Evolutionary conservation across 2,329 filamentous ascomycete species (phyloP), one percentile per base, ranked within the genome.

Genomic region (Periconia digitata): DNA sequence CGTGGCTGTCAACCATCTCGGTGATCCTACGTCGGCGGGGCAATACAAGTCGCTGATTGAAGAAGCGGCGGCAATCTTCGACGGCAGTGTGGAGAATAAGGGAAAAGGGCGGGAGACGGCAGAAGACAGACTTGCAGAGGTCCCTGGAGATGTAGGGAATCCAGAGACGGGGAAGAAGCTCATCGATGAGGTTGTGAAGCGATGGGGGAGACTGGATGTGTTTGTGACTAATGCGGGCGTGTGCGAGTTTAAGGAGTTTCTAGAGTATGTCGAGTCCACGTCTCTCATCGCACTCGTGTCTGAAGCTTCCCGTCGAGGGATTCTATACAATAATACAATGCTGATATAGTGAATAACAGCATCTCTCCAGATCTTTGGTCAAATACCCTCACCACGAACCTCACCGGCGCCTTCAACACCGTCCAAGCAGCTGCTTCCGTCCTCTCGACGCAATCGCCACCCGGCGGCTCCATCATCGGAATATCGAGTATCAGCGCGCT

Each of bases 151-250:
- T 67, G 86, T 96, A 22, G 84, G 86, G 1, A 79, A 88, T 55
- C 85, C 87, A 0, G 81, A 84, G 51, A 92, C 90, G 0, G 89
- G 88, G 8, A 74, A 78, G 37, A 74, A 79, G 22, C 79, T 96
- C 20, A 85, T 96, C 6, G 73, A 76, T 12, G 77, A 79, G 55
- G 85, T 87, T 0, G 85, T 92, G 1, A 69, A 79, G 49, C 72
- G 74, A 49, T 87, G 84, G 66, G 77, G 79, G 13, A 66, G 74
- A 32, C 48, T 80, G 34, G 75, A 80, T 71, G 77, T 95, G 6
- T 92, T 92, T 71, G 87, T 96, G 22, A 89, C 85, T 69, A 96
- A 96, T 74, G 91, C 91, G 3, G 91, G 91, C 6, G 82, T 96
- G 50, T 96, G 90, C 77, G 82, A 88, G 55, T 96, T 96, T 72